Evolutionary conservation across 2,329 filamentous ascomycete genomes (phyloP).

Genomic region (Coniochaeta sp.): DNA sequence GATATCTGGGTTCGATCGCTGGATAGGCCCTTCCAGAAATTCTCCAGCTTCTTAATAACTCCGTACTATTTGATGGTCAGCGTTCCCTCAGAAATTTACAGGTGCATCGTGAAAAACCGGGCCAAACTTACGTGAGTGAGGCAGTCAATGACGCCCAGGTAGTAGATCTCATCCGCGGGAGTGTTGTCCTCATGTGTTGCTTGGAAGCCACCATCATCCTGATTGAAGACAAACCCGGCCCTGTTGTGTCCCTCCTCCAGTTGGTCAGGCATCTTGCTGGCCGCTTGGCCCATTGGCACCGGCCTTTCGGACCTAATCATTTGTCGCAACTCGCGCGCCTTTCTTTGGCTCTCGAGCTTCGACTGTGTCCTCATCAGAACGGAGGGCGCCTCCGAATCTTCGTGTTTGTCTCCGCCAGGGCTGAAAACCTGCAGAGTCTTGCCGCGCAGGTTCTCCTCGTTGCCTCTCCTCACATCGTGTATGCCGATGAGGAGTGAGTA

Average conservation of each 20-base stretch:
- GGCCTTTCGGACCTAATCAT: slow-evolving; percentile 91
- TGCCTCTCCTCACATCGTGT: slow-evolving; percentile 82
- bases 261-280: slow-evolving; percentile 84
- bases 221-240: slow-evolving; percentile 74
- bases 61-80: slow-evolving; percentile 60
- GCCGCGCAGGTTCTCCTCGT: slow-evolving; percentile 84
- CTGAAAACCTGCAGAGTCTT: slow-evolving; percentile 94
- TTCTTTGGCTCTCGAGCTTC: slow-evolving; percentile 83
- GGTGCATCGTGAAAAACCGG: slow-evolving; percentile 22
- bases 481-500: slow-evolving; percentile 94
- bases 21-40: slow-evolving; percentile 93
- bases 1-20: slow-evolving; percentile 83
- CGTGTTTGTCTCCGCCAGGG: slow-evolving; percentile 62
- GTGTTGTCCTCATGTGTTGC: slow-evolving; percentile 87
- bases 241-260: slow-evolving; percentile 68
- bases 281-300: slow-evolving; percentile 80
- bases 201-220: slow-evolving; percentile 86
- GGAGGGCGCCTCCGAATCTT: slow-evolving; percentile 49
- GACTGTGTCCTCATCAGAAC: slow-evolving; percentile 83
- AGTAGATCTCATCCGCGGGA: slow-evolving; percentile 89
- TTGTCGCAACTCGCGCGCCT: slow-evolving; percentile 83
- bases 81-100: no score
- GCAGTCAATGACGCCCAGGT: slow-evolving; percentile 96
- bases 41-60: slow-evolving; percentile 87
- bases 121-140: slow-evolving; percentile 87